phyloP scores from a whole-genome alignment of 441 rosid genomes.

The Pelargonium cotyledonis region DNA sequence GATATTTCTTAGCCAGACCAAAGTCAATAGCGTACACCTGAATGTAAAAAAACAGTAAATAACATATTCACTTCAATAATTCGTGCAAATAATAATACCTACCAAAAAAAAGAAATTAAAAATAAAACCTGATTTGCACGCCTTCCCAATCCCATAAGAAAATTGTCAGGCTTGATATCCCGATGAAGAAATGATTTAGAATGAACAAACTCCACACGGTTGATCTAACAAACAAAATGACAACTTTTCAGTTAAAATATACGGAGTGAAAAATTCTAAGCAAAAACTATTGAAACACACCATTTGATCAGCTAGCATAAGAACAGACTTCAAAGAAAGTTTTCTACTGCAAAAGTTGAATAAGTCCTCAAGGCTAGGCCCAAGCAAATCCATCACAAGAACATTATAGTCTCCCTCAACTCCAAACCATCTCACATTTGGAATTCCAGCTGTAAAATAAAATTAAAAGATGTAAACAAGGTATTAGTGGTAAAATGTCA shows the following conservation, averaged over 20 bases:
- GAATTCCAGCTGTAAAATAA: not conserved
- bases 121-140: slow-evolving; percentile 86
- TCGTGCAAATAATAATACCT: not conserved
- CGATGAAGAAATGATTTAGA: slow-evolving; percentile 96
- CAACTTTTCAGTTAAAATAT: slow-evolving; percentile 9
- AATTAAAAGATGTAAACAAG: not conserved
- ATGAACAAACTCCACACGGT: slow-evolving; percentile 86
- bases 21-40: slow-evolving; percentile 94
- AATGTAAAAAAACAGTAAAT: slow-evolving; percentile 10
- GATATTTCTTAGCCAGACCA: slow-evolving; percentile 94
- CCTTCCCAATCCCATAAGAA: slow-evolving; percentile 95
- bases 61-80: slow-evolving; percentile 2
- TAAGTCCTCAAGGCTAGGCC: slow-evolving; percentile 3
- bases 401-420: slow-evolving; percentile 7
- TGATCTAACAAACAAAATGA: slow-evolving; percentile 48
- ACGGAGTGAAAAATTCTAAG: not conserved
- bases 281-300: slow-evolving; percentile 10
- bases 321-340: slow-evolving; percentile 20
- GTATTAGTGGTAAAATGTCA: not conserved
- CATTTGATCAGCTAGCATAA: slow-evolving; percentile 17
- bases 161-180: slow-evolving; percentile 97
- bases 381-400: slow-evolving; percentile 9
- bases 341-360: slow-evolving; percentile 6
- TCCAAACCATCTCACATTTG: slow-evolving; percentile 9
- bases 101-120: slow-evolving; percentile 7